Conservation (phyloP, 2,329 filamentous ascomycete species). For the Alternaria triticina region DNA sequence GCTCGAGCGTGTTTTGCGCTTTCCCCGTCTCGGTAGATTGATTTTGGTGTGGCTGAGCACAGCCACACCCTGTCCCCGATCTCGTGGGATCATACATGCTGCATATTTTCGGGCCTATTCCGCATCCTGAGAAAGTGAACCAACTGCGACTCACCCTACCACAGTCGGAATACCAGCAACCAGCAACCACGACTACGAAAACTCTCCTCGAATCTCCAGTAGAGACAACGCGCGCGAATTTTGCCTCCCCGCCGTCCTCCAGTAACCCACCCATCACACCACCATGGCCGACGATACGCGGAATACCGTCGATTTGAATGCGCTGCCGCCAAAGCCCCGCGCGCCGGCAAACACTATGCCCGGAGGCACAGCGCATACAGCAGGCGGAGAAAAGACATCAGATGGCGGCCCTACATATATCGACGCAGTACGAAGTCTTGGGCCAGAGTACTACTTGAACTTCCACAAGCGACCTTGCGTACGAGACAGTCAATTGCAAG, state of each 20-base stretch:
- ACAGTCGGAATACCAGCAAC: neutral
- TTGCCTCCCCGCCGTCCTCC: neutral
- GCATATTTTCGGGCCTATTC: constrained; percentile 33
- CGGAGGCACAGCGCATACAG: constrained; percentile 64
- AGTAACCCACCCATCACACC: constrained; percentile 18
- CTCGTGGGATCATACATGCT: constrained; percentile 26
- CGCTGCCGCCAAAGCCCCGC: constrained; percentile 26
- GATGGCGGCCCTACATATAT: constrained; percentile 48
- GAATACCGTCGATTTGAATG: constrained; percentile 33
- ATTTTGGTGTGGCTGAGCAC: constrained; percentile 21
- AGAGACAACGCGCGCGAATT: neutral
- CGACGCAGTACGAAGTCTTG: constrained; percentile 72
- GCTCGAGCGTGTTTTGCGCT: constrained; percentile 26
- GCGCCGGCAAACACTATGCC: constrained; percentile 53
- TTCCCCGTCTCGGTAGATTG: constrained; percentile 34
- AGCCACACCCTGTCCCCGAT: neutral
- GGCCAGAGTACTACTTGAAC: constrained; percentile 70
- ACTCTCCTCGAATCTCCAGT: neutral
- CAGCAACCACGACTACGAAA: neutral
- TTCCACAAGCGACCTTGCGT: constrained; percentile 84
- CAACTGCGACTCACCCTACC: constrained; percentile 3
- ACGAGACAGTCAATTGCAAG: constrained; percentile 79
- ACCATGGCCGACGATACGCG: constrained; percentile 57
- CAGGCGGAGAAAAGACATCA: constrained; percentile 59
- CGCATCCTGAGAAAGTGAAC: constrained; percentile 20